phyloP scores from a whole-genome alignment of 306 rosid species.

The Dalbergia cultrata region DNA sequence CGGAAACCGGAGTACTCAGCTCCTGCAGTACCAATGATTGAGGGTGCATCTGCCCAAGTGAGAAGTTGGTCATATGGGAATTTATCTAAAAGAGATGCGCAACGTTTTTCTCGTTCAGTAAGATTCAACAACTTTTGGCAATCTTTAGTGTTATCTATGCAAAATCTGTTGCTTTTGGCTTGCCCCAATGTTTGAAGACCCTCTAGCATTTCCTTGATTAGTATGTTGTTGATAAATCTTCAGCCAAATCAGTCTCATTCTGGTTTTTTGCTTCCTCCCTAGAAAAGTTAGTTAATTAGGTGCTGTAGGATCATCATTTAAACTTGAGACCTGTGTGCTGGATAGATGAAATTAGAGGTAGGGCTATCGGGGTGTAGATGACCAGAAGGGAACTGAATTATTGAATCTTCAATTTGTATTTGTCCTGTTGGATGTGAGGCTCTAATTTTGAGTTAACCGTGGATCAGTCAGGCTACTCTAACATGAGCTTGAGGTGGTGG shows the following conservation, averaged over 20 bases:
- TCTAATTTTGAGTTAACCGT: conserved; percentile 6
- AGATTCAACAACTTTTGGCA: conserved; percentile 40
- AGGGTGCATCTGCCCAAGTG: conserved; percentile 91
- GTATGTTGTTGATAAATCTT: conserved; percentile 10
- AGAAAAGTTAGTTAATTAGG: background rate
- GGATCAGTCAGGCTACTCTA: conserved; percentile 9
- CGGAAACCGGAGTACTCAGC: conserved; percentile 77
- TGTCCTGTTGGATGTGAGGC: background rate
- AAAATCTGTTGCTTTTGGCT: conserved; percentile 28
- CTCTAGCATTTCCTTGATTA: background rate
- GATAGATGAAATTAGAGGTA: background rate
- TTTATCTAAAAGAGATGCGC: conserved; percentile 89
- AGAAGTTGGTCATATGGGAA: conserved; percentile 95
- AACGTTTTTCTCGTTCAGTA: conserved; percentile 91
- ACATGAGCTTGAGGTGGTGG: conserved; percentile 3
- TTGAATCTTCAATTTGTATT: background rate
- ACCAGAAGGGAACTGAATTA: conserved; percentile 1
- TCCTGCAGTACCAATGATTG: conserved; percentile 85
- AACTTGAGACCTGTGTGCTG: conserved; percentile 7
- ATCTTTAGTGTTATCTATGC: background rate
- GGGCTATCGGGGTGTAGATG: background rate
- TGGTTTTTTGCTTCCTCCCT: conserved; percentile 14
- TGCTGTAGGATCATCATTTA: conserved; percentile 30
- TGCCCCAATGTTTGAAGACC: background rate
- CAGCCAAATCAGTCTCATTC: conserved; percentile 6